Evolutionary conservation across 208 protist genomes (phyloP).

Genomic region (Crithidia thermophila): DNA sequence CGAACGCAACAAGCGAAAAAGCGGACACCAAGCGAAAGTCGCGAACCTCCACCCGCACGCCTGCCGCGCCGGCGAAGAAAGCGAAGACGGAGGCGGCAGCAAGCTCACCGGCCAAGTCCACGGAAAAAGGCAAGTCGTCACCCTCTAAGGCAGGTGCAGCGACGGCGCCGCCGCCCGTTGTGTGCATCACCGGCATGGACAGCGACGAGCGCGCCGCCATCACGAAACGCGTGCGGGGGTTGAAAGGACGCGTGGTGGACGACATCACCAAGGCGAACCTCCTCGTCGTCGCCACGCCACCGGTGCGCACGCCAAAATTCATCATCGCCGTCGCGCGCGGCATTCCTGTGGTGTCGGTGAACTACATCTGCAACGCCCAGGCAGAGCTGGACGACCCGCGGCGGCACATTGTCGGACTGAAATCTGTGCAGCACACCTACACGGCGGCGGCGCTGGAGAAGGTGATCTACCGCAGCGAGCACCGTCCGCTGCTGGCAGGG

Average conservation of each 20-base stretch:
- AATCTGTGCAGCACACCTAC: constrained; percentile 57
- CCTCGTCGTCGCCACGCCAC: constrained; percentile 64
- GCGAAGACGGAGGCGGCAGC: constrained; percentile 3
- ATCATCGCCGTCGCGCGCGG: constrained; percentile 78
- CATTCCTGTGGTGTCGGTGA: constrained; percentile 69
- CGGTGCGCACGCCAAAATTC: constrained; percentile 84
- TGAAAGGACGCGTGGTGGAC: constrained; percentile 53
- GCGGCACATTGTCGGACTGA: constrained; percentile 47
- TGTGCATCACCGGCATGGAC: constrained; percentile 81
- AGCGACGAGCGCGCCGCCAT: constrained; percentile 30
- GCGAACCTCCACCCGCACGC: neutral
- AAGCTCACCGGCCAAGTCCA: neutral
- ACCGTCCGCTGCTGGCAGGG: constrained; percentile 46
- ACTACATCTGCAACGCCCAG: constrained; percentile 41
- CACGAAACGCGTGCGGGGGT: constrained; percentile 43
- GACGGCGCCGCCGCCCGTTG: constrained; percentile 10
- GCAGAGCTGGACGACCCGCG: constrained; percentile 18
- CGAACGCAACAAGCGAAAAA: neutral
- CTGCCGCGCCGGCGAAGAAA: constrained; percentile 6
- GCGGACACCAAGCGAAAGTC: neutral
- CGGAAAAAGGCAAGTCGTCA: neutral
- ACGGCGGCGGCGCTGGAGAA: constrained; percentile 39
- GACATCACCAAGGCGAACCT: constrained; percentile 57
- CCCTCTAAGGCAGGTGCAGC: neutral
- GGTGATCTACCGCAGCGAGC: constrained; percentile 43